phyloP scores from a whole-genome alignment of 192 early-diverging fungal species.

The Coemansia sp. region DNA sequence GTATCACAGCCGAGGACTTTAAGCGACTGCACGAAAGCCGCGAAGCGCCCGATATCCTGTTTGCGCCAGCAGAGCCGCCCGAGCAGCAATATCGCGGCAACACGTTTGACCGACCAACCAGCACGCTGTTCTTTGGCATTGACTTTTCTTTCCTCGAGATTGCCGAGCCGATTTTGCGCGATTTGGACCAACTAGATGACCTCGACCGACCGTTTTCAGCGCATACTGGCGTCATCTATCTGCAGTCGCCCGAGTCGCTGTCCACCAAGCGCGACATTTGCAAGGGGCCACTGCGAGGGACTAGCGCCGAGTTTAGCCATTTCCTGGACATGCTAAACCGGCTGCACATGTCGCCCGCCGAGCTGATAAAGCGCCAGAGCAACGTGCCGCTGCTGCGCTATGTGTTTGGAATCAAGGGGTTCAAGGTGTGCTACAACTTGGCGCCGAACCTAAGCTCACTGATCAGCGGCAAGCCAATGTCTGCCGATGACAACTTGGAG shows the following conservation, averaged over 20 bases:
- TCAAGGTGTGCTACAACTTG: slow-evolving; percentile 38
- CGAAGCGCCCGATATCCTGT: slow-evolving; percentile 18
- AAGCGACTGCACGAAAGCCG: slow-evolving; percentile 7
- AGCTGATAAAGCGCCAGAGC: slow-evolving; percentile 20
- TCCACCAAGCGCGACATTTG: slow-evolving; percentile 16
- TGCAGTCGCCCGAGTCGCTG: slow-evolving; percentile 36
- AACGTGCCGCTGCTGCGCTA: slow-evolving; percentile 22
- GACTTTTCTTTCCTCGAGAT: slow-evolving; percentile 14
- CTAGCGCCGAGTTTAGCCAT: slow-evolving; percentile 27
- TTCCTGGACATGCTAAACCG: slow-evolving; percentile 26
- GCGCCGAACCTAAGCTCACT: slow-evolving; percentile 49
- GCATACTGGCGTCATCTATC: slow-evolving; percentile 30
- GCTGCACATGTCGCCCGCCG: slow-evolving; percentile 5
- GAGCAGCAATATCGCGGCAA: slow-evolving; percentile 9
- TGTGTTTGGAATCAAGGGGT: slow-evolving; percentile 23
- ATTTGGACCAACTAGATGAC: slow-evolving; percentile 36
- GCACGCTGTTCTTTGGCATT: slow-evolving; percentile 2
- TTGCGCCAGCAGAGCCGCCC: slow-evolving; percentile 5
- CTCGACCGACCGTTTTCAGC: slow-evolving; percentile 35
- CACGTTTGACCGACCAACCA: slow-evolving; percentile 13
- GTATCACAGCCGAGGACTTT: slow-evolving; percentile 12
- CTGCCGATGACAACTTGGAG: slow-evolving; percentile 13
- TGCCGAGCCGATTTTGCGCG: slow-evolving; percentile 18
- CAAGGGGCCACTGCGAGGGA: slow-evolving; percentile 33
- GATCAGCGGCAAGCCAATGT: slow-evolving; percentile 25